Base-by-base conservation (phyloP, 805 yeast species). In the Clavispora vitiphila region DNA sequence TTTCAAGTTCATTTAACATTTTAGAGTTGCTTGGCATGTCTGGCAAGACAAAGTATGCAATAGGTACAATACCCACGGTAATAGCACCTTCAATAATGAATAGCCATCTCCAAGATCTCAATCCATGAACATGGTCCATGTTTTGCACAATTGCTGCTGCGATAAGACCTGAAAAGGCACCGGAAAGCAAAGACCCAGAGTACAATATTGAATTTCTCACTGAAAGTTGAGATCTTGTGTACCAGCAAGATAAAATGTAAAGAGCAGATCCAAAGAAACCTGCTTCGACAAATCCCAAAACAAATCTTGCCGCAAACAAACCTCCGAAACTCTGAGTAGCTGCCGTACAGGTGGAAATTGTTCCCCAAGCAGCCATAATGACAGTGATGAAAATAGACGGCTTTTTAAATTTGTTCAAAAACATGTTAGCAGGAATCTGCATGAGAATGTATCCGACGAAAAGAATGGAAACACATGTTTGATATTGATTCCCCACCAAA, bases 11-110 rank as follows among this genome's bases (percentile, higher is more conserved):
- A 34, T 53, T 57, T 42, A 76, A 58, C 55, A 68, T 71, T 41
- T 68, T 70, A 12, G 80, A 70, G 53, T 72, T 75, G 15, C 63
- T 62, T 16, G 83, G 84, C 56, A 65, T 65, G 46, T 74, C 78
- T 16, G 82, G 82, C 40, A 77, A 60, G 26, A 75, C 62, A 37
- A 65, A 61, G 54, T 72, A 72, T 7, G 76, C 72, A 36, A 72
- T 42, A 6, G 76, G 64, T 34, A 75, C 70, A 36, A 67, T 50
- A 35, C 63, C 61, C 40, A 74, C 71, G 9, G 83, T 78, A 42
- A 74, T 65, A 3, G 67, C 65, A 34, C 84, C 84, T 56, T 77
- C 81, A 35, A 78, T 72, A 37, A 76, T 61, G 48, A 78, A 78
- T 34, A 77, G 66, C 73, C 77, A 78, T 53, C 78, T 63, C 83